Percentiles rank a stretch among this genome's conserved stretches.
phyloP scores from a whole-genome alignment of 495 filamentous ascomycete genomes.

The Podospora bellae-mahoneyi region DNA sequence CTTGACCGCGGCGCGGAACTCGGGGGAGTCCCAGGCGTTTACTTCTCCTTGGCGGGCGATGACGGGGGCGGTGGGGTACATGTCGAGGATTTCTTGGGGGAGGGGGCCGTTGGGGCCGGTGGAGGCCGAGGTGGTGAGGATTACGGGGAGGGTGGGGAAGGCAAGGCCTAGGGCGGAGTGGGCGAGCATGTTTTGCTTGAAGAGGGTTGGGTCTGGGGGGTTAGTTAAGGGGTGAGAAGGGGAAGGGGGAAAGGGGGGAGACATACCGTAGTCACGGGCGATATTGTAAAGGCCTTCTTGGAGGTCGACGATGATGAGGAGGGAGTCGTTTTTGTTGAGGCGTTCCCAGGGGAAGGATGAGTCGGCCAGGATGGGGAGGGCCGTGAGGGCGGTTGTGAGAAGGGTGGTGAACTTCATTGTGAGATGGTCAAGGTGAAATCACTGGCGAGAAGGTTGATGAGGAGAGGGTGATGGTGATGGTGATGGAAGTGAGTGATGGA shows the following conservation, averaged over 20 bases:
- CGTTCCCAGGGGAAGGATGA: constrained; percentile 23
- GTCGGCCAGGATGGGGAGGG: constrained; percentile 20
- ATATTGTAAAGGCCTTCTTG: constrained; percentile 66
- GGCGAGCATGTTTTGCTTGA: constrained; percentile 64
- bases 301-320: constrained; percentile 67
- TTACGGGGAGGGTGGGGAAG: constrained; percentile 61
- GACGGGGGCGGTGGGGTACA: constrained; percentile 65
- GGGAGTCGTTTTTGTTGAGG: constrained; percentile 31
- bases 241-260: background rate
- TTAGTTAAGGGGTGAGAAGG: background rate
- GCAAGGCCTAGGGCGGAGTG: constrained; percentile 63
- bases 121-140: constrained; percentile 54
- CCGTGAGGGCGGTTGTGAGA: constrained; percentile 23
- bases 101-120: constrained; percentile 65
- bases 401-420: constrained; percentile 20
- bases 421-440: background rate
- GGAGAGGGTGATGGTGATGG: constrained; percentile 11
- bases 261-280: constrained; percentile 54
- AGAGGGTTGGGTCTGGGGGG: constrained; percentile 49
- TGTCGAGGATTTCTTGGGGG: constrained; percentile 63
- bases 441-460: background rate
- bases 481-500: background rate
- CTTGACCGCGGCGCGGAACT: constrained; percentile 63
- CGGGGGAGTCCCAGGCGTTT: constrained; percentile 74
- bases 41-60: constrained; percentile 72